Evolutionary conservation across 257 asterid genomes (phyloP).

Genomic region (Solanum etuberosum): DNA sequence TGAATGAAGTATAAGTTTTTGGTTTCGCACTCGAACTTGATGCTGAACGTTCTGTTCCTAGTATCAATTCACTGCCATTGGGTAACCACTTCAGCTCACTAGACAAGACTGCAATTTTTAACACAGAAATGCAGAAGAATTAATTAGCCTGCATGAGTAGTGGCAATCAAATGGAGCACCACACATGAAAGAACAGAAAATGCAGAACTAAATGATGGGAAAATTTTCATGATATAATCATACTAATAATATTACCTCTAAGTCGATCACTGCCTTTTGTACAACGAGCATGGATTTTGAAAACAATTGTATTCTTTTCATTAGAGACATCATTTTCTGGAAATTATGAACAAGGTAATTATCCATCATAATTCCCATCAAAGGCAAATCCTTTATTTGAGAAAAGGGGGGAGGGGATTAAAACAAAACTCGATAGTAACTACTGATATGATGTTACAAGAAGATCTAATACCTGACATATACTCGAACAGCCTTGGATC

Average conservation of each 20-base stretch:
- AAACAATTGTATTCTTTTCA: conserved; percentile 85
- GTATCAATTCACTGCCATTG: conserved; percentile 57
- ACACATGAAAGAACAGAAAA: background rate
- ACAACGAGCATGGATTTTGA: conserved; percentile 66
- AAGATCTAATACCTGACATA: conserved; percentile 52
- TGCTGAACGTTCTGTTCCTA: conserved; percentile 26
- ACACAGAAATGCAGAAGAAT: background rate
- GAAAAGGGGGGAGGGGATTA: background rate
- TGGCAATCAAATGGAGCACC: background rate
- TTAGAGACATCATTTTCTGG: conserved; percentile 72
- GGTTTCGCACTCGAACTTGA: conserved; percentile 29
- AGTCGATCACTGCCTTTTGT: conserved; percentile 38
- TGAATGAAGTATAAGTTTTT: conserved; percentile 77
- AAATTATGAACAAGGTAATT: background rate
- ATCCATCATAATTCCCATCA: conserved; percentile 16
- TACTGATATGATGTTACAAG: background rate
- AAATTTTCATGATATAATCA: background rate
- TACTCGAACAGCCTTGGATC: conserved; percentile 77
- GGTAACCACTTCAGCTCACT: conserved; percentile 77
- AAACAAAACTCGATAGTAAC: background rate
- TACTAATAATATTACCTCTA: conserved; percentile 29
- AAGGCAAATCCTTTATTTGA: background rate
- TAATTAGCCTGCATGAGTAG: background rate
- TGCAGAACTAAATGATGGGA: background rate
- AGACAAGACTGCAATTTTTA: conserved; percentile 42